Evolutionary conservation across 2,329 filamentous ascomycete genomes (phyloP), one percentile per base, ranked within the genome.

Genomic region (Colletotrichum falcatum): DNA sequence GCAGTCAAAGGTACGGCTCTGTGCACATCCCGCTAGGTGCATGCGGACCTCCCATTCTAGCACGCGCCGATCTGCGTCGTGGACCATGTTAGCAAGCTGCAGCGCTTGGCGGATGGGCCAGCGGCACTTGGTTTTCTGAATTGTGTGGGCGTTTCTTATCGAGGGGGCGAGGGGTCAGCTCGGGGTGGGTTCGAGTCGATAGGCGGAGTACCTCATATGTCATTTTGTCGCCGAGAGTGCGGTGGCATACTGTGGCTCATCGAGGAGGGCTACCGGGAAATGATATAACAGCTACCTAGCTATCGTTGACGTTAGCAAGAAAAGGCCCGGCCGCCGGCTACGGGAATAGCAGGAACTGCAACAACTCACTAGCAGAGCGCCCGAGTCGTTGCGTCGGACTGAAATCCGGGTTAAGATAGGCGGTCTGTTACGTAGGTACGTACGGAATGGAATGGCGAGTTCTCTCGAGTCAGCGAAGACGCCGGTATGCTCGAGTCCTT

Each of bases 11-110:
- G 33, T 37, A 60, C 28, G 18, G 58, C 48, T 42, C 16, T 49
- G 20, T 46, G 61, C 35, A 42, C 20, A 30, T 44, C 16, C 5
- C 28, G 35, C 42, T 46, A 33, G 58, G 33, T 49, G 58, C 11
- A 30, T 23, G 42, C 23, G 1, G 23, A 42, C 9, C 20, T 55
- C 39, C 48, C 44, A 53, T 39, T 56, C 33, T 20, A 48, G 48
- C 65, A 48, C 42, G 26, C 26, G 49, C 30, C 48, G 49, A 51
- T 61, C 48, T 37, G 46, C 54, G n/a, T 39, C 56, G 67, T 65
- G 63, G 56, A 58, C 23, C 63, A 23, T 37, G 63, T 70, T 58
- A 70, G 67, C 58, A 28, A 58, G 67, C 26, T 67, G 64, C 67
- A 70, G 49, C 44, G 33, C 20, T 5, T 14, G 23, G 64, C 53